Evolutionary conservation across 1,284 basidiomycete genomes (phyloP), one percentile per base, ranked within the genome.

Genomic region (Cryptococcus deneoformans): DNA sequence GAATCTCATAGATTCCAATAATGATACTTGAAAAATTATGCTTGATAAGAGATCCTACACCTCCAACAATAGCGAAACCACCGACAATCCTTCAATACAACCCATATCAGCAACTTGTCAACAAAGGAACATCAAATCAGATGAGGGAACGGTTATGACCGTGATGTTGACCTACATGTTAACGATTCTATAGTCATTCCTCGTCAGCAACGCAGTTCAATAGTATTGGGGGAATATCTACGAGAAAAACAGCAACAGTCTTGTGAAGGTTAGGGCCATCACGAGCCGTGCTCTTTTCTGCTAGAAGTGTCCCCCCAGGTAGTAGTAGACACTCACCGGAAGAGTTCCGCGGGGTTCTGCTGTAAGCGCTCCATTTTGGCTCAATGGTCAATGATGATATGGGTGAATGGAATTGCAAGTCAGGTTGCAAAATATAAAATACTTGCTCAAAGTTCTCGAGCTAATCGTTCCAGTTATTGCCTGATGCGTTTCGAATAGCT

Each of bases 11-110:
- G 14, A 74, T 61, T n/a, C 73, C 72, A 36, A 74, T 74, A 50
- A 75, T 72, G 58, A 76, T 72, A 53, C 68, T 68, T 29, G 70
- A 73, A 69, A 78, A 78, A 9, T 68, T 68, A 53, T 73, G 71
- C 50, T 76, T 54, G 63, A 78, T 71, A 43, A 77, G 60, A 24
- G 70, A 71, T 24, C 74, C 75, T 10, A 78, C 59, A 11, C 72
- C 76, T 49, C 76, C 76, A 2, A 70, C 70, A 36, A 78, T 64
- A 16, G 68, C 68, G 35, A 76, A 65, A n/a, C 73, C 74, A 48
- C 76, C 76, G 16, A 76, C 76, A n/a, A 58, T 70, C 29, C 74
- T 76, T n/a, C n/a, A 6, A 34, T n/a, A 20, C 47, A 12, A 38
- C 37, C 48, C 24, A 46, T 16, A 20, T 44, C 34, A 38, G 20